A percentile compares a stretch with the other conserved stretches of the same genome.
These are phyloP conservation scores for Colletotrichum sp. DNA, from an alignment of 2,329 filamentous ascomycete species.

Conservation along the genomic window DNA sequence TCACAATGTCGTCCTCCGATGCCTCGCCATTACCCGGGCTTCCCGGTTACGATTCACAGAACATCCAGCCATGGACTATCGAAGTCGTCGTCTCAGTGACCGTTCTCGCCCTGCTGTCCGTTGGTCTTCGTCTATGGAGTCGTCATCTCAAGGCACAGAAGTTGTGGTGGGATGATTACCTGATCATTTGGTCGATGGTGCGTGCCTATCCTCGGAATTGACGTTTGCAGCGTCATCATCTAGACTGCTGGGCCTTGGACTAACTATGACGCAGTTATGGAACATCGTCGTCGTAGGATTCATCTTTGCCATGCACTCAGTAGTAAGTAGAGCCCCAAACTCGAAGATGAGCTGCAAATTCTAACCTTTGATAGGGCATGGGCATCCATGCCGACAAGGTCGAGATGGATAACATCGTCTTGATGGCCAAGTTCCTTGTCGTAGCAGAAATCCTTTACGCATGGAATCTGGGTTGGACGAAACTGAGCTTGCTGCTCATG, in stretches of 20 bases:
- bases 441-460: slow-evolving; percentile 53
- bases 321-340: background rate
- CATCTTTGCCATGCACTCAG: slow-evolving; percentile 50
- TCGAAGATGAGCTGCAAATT: background rate
- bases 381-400: slow-evolving; percentile 50
- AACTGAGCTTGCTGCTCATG: slow-evolving; percentile 55
- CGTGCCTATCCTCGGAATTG: background rate
- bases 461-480: slow-evolving; percentile 54
- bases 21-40: slow-evolving; percentile 26
- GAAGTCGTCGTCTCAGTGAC: slow-evolving; percentile 46
- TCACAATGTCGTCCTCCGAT: slow-evolving; percentile 6
- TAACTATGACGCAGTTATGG: slow-evolving; percentile 34
- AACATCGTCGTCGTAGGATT: slow-evolving; percentile 49
- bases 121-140: slow-evolving; percentile 45
- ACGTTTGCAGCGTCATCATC: background rate
- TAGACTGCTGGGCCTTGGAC: background rate
- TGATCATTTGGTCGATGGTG: slow-evolving; percentile 55
- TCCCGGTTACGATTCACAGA: slow-evolving; percentile 36
- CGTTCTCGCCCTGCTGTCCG: slow-evolving; percentile 40
- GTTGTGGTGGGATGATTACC: slow-evolving; percentile 57
- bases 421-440: slow-evolving; percentile 52
- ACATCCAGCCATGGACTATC: slow-evolving; percentile 48
- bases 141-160: slow-evolving; percentile 45
- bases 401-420: slow-evolving; percentile 38
- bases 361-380: slow-evolving; percentile 39